A percentile compares a stretch with the other conserved stretches of the same genome.
These are phyloP conservation scores for Phytophthora quininea DNA, from an alignment of 352 stramenopile genomes.

Conservation along the genomic window DNA sequence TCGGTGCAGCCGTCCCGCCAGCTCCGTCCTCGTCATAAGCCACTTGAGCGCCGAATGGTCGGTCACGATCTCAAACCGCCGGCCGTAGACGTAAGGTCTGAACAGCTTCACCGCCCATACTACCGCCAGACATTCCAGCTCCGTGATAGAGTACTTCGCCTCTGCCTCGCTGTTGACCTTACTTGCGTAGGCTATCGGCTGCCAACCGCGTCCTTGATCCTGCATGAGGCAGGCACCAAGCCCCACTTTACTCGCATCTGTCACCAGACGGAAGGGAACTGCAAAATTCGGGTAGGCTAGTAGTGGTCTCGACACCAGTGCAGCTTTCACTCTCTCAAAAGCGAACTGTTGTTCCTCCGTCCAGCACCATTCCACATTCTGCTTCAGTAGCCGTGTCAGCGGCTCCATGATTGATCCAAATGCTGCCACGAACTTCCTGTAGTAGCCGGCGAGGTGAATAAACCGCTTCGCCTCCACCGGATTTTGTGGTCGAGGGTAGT, in stretches of 20 bases:
- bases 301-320: conserved; percentile 8
- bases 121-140: conserved; percentile 30
- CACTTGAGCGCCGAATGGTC: conserved; percentile 28
- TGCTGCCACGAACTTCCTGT: conserved; percentile 18
- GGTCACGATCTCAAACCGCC: conserved; percentile 18
- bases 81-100: conserved; percentile 24
- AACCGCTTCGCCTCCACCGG: conserved; percentile 11
- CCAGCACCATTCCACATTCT: conserved; percentile 24
- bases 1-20: conserved; percentile 7
- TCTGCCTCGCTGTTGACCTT: conserved; percentile 16
- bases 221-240: conserved; percentile 29
- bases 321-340: conserved; percentile 23
- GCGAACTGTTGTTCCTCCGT: conserved; percentile 10
- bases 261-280: conserved; percentile 25
- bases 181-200: conserved; percentile 22
- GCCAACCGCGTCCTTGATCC: conserved; percentile 2
- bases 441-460: conserved; percentile 28
- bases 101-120: conserved; percentile 30
- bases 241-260: conserved; percentile 23
- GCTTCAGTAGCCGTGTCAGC: conserved; percentile 22
- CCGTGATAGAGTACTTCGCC: conserved; percentile 24
- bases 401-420: conserved; percentile 23
- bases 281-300: conserved; percentile 29
- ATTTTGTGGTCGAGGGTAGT: conserved; percentile 15
- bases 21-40: conserved; percentile 18